Base-by-base conservation (phyloP, 1,139 yeast species). In the Nakaseomyces delphensis region DNA sequence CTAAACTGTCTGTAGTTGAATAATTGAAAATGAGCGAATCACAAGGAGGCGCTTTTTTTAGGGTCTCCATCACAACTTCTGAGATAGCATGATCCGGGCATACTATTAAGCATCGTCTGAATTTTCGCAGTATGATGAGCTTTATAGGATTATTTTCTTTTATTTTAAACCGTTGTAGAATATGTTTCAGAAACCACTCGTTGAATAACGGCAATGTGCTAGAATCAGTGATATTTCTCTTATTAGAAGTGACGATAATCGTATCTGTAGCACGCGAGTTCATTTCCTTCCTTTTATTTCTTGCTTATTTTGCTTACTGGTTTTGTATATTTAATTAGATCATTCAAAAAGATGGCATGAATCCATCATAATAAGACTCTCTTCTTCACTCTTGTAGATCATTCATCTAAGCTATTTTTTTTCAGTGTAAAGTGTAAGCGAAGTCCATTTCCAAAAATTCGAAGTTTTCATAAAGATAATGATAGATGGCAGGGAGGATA, bases 61-160 rank as follows among this genome's bases (percentile, higher is more conserved):
- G 37, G 6, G 30, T 33, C 19, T 27, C 11, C 43, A 49, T 41
- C 13, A 46, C 43, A 8, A 35, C 28, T 9, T 40, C 28, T 3
- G 54, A 45, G 18, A 50, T 40, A 7, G 43, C 45, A 3, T 28
- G 35, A 16, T 39, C 25, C 0, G 61, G 59, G 10, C 52, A 50
- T 2, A 55, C 43, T 3, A 54, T 27, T 5, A 56, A 31, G 4
- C 53, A 20, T 20, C 60, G 42, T 31, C 47, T 50, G 18, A 56
- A 45, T 3, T 43, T 44, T 9, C 47, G 43, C 18, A 56, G 40
- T 13, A 48, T 40, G 10, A 51, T 44, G 4, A 56, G 30, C 38
- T 54, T 49, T 30, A 56, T 27, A 3, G 61, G 57, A 18, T 44
- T 36, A 8, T 35, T 32, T n/a, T 28, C 39, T 8, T 43, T 25